A percentile compares a stretch with the other conserved stretches of the same genome.
Conservation (phyloP, 306 rosid genomes). For the Mimosa pudica region DNA sequence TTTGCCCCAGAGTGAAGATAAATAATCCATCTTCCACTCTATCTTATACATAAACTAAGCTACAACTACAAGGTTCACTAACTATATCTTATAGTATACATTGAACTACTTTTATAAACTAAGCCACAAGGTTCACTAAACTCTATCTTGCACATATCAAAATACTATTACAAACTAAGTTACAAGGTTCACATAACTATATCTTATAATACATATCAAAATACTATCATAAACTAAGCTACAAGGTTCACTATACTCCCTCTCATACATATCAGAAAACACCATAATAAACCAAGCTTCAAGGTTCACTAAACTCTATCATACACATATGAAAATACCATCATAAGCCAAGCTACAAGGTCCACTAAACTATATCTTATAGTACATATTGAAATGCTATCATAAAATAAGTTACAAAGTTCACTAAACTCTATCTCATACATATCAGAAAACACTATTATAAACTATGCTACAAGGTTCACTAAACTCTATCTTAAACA, state of each 20-base stretch:
- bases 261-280: too few species aligned
- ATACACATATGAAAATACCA: too few species aligned
- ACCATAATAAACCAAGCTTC: too few species aligned
- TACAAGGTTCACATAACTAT: not conserved
- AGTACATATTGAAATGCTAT: constrained; percentile 1
- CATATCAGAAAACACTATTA: too few species aligned
- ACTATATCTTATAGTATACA: not conserved
- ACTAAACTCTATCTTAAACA: too few species aligned
- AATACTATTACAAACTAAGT: not conserved
- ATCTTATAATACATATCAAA: constrained; percentile 4
- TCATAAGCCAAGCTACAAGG: too few species aligned
- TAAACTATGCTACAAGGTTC: too few species aligned
- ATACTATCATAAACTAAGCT: not conserved
- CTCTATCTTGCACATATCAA: not conserved
- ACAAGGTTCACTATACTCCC: too few species aligned
- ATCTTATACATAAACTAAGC: constrained; percentile 12
- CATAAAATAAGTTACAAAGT: not conserved
- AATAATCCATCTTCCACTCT: not conserved
- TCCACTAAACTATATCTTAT: too few species aligned
- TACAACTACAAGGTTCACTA: too few species aligned
- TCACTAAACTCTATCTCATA: too few species aligned
- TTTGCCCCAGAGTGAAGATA: not conserved
- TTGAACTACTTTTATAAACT: not conserved
- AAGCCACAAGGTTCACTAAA: not conserved
- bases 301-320: too few species aligned